Evolutionary conservation across 345 rosid species (phyloP), one percentile per base, ranked within the genome.

Genomic region (Camelina sativa): DNA sequence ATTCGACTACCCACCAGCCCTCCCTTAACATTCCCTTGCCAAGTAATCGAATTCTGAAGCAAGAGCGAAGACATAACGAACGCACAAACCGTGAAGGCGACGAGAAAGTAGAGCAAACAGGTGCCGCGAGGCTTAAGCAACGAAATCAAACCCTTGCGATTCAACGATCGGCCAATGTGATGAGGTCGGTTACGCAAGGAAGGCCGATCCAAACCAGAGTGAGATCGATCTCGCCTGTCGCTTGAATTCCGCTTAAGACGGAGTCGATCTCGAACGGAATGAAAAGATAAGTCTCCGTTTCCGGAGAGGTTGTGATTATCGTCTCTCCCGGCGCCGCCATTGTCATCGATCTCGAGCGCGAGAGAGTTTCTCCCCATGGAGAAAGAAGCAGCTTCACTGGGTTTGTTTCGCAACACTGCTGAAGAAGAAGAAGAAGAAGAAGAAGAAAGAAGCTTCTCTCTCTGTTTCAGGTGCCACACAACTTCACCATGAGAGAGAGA

Each of bases 31-130:
- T 65, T 78, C 65, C 93, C 91, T 62, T 78, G 90, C 78, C 88
- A 79, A 19, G 84, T 72, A 68, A 94, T 87, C 73, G 97, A 92
- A 84, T 86, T 86, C 82, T 95, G 97, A 73, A 94, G 71, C 67
- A 91, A 69, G 76, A 91, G 52, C 30, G 96, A 86, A 28, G 93
- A 93, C 84, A 90, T 74, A 15, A 86, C 87, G 66, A 90, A 95
- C 6, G 85, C 91, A 47, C 90, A 83, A 20, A 89, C 92, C 38
- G 88, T 84, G 65, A 88, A 81, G 25, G 85, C 80, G 8, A 92
- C 67, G 30, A 85, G 68, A 54, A 80, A 77, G 82, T 90, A 95
- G 44, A 88, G 80, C 75, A 91, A 78, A 75, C 87, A 84, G 15
- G 80, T 79, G 12, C 96, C 93, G 40, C 93, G 83, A 19, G 88